A percentile compares a stretch with the other conserved stretches of the same genome.
phyloP scores from a whole-genome alignment of 352 stramenopile species.

The Phytophthora constricta region DNA sequence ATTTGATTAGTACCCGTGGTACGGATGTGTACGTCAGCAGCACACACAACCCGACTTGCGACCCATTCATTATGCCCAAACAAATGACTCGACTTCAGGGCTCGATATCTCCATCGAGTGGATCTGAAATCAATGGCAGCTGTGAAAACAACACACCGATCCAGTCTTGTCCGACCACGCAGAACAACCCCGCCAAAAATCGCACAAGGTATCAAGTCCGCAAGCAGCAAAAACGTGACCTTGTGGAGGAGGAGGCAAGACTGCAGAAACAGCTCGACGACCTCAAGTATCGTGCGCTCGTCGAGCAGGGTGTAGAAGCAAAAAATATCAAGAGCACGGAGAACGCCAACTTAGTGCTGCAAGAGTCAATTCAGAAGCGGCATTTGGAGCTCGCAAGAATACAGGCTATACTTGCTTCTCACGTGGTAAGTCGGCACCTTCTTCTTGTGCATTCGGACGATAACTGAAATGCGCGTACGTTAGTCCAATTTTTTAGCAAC shows the following conservation, averaged over 20 bases:
- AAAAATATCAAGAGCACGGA: slow-evolving; percentile 14
- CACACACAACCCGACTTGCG: no score
- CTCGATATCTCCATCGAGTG: neutral
- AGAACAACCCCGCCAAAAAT: slow-evolving; percentile 23
- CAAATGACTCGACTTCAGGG: neutral
- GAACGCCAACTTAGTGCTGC: slow-evolving; percentile 27
- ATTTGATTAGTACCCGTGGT: no score
- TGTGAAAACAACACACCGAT: neutral
- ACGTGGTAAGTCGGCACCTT: slow-evolving; percentile 10
- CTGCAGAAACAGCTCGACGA: slow-evolving; percentile 36
- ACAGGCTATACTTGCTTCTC: slow-evolving; percentile 20
- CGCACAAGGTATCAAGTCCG: slow-evolving; percentile 38
- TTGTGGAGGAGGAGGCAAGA: slow-evolving; percentile 26
- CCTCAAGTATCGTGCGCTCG: slow-evolving; percentile 38
- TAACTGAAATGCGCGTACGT: neutral
- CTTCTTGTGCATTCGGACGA: neutral
- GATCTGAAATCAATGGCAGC: neutral
- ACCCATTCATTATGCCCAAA: no score
- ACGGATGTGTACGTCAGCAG: no score
- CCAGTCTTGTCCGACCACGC: neutral
- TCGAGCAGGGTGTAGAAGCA: slow-evolving; percentile 25
- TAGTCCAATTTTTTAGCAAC: slow-evolving; percentile 18
- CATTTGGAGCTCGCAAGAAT: slow-evolving; percentile 30
- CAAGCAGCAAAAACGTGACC: slow-evolving; percentile 42
- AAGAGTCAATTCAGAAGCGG: slow-evolving; percentile 27